Conservation (phyloP, 2,329 filamentous ascomycete genomes). For the Rosellinia necatrix region DNA sequence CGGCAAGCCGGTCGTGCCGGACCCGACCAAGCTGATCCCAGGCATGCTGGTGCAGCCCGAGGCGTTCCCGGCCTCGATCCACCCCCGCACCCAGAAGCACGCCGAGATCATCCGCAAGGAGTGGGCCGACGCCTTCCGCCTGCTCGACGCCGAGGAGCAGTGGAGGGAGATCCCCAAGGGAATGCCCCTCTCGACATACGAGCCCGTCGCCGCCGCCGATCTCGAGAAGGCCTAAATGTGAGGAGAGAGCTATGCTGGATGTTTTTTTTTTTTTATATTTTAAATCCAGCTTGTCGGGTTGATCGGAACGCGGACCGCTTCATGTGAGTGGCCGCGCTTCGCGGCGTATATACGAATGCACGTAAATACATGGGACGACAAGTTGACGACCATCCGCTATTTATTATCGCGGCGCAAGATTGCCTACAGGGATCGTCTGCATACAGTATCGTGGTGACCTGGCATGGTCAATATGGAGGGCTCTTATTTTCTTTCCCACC, state of each 20-base stretch:
- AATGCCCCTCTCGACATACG: constrained; percentile 31
- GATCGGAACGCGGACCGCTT: neutral
- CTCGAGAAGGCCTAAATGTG: constrained; percentile 11
- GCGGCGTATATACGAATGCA: neutral
- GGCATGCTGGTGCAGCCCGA: constrained; percentile 32
- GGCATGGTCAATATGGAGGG: constrained; percentile 5
- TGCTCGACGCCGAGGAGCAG: constrained; percentile 27
- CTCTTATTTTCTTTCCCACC: neutral
- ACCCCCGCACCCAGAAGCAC: constrained; percentile 23
- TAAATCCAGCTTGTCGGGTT: neutral
- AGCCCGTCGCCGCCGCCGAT: constrained; percentile 15
- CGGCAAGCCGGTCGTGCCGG: constrained; percentile 17
- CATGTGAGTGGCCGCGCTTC: neutral
- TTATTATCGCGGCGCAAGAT: neutral
- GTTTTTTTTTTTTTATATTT: neutral
- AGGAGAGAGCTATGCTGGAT: no score
- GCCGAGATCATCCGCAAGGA: constrained; percentile 26
- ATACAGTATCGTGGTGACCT: constrained; percentile 9
- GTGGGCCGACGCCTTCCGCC: constrained; percentile 23
- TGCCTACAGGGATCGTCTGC: constrained; percentile 4
- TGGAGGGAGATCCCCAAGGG: constrained; percentile 31
- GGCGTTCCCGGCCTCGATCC: constrained; percentile 27
- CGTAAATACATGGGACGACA: neutral
- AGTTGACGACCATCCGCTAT: neutral
- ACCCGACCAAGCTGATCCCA: constrained; percentile 25